Percentiles rank a stretch among this genome's conserved stretches.
Conservation (phyloP, 192 early-diverging fungal species). For the Neocallimastix lanati region DNA sequence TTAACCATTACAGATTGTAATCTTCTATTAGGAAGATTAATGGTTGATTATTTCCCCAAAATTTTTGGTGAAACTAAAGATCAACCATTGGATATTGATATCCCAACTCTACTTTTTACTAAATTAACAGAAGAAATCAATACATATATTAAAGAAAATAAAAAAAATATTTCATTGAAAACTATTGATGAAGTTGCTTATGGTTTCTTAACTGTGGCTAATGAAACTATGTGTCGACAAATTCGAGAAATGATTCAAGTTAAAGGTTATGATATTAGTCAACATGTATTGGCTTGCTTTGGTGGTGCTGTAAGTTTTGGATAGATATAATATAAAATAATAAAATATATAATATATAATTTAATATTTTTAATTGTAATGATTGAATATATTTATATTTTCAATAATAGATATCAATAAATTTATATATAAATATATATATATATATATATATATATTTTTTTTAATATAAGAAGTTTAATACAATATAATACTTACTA, state of each 20-base stretch:
- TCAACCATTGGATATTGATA: constrained; percentile 53
- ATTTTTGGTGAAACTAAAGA: constrained; percentile 82
- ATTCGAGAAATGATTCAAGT: constrained; percentile 85
- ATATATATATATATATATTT: too few species aligned
- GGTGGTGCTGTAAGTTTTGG: constrained; percentile 52
- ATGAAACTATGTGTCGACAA: constrained; percentile 89
- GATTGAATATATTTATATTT: too few species aligned
- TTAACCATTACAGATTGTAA: constrained; percentile 91
- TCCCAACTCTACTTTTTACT: constrained; percentile 40
- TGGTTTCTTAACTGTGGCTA: constrained; percentile 90
- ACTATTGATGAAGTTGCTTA: constrained; percentile 71
- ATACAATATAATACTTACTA: too few species aligned
- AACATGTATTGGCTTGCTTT: constrained; percentile 78
- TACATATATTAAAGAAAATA: constrained; percentile 19
- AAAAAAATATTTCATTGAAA: too few species aligned
- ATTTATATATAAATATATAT: too few species aligned
- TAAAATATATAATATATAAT: too few species aligned
- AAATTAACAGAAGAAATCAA: constrained; percentile 49
- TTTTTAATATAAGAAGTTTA: too few species aligned
- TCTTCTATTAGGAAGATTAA: constrained; percentile 66
- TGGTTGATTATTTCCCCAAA: constrained; percentile 72
- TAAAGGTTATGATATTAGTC: constrained; percentile 67
- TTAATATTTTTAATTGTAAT: too few species aligned
- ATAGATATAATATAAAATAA: too few species aligned
- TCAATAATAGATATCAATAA: too few species aligned